A percentile compares a stretch with the other conserved stretches of the same genome.
Evolutionary conservation across 192 early-diverging fungal genomes (phyloP).

Genomic region (Coemansia sp.): DNA sequence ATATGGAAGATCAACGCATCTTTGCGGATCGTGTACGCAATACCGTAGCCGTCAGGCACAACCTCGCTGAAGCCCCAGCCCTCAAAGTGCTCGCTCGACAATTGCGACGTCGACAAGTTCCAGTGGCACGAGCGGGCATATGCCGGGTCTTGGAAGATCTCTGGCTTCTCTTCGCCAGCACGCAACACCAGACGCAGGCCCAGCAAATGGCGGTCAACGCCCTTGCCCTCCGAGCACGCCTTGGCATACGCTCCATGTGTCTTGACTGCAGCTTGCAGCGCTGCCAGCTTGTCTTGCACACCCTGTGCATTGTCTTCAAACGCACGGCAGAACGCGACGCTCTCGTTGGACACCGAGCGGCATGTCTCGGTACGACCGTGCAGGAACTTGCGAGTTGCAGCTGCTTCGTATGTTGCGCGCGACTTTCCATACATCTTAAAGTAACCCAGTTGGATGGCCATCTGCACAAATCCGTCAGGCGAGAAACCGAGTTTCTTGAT

Average conservation of each 20-base stretch:
- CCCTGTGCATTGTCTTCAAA: constrained; percentile 63
- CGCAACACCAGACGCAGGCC: constrained; percentile 78
- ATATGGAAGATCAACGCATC: constrained; percentile 85
- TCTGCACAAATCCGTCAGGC: constrained; percentile 80
- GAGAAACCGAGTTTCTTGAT: constrained; percentile 85
- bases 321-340: constrained; percentile 79
- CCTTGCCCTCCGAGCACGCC: constrained; percentile 72
- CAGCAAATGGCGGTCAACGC: constrained; percentile 93
- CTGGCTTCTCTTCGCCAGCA: constrained; percentile 75
- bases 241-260: constrained; percentile 79
- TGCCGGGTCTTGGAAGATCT: constrained; percentile 83
- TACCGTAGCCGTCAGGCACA: constrained; percentile 85
- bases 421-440: constrained; percentile 80
- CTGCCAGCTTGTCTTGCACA: constrained; percentile 63
- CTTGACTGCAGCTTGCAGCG: constrained; percentile 71
- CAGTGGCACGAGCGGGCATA: constrained; percentile 85
- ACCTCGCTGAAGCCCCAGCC: constrained; percentile 93
- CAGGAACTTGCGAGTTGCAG: constrained; percentile 87
- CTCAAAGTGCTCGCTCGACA: constrained; percentile 86
- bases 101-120: constrained; percentile 92
- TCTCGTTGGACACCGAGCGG: constrained; percentile 78
- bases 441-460: constrained; percentile 97
- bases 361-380: constrained; percentile 95
- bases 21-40: constrained; percentile 94
- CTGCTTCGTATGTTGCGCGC: constrained; percentile 90